phyloP scores from a whole-genome alignment of 805 yeast species.

The Ogataea nakhonphanomensis region DNA sequence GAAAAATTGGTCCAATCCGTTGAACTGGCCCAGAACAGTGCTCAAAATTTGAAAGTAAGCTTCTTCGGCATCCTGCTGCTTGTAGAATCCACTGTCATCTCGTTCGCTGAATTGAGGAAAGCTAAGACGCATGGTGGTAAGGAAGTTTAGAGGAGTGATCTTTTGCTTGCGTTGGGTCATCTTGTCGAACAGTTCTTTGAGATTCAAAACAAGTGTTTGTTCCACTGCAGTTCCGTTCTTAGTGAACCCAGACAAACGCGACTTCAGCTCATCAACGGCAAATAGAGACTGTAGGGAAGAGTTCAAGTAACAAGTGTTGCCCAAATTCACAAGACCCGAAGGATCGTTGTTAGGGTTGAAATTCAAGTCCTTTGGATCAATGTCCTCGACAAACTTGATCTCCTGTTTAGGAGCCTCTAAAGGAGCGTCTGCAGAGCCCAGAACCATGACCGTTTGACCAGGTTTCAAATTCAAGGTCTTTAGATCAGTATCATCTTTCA shows the following conservation, averaged over 20 bases:
- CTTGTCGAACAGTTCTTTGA: constrained; percentile 43
- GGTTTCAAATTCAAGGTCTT: constrained; percentile 53
- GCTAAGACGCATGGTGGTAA: constrained; percentile 58
- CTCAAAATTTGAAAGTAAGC: constrained; percentile 76
- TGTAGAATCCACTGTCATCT: constrained; percentile 64
- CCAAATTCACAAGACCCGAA: constrained; percentile 64
- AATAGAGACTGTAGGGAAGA: constrained; percentile 60
- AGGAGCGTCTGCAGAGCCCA: constrained; percentile 66
- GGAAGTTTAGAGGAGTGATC: constrained; percentile 64
- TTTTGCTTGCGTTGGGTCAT: constrained; percentile 42
- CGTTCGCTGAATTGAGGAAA: constrained; percentile 91
- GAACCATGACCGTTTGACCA: constrained; percentile 73
- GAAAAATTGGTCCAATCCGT: constrained; percentile 56
- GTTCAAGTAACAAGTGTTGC: constrained; percentile 77
- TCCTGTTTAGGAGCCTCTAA: constrained; percentile 46
- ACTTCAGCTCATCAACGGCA: constrained; percentile 41
- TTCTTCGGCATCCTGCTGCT: constrained; percentile 99
- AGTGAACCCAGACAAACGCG: constrained; percentile 27
- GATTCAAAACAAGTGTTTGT: constrained; percentile 28
- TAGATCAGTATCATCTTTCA: constrained; percentile 62
- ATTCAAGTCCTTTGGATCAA: constrained; percentile 29
- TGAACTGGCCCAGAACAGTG: constrained; percentile 45
- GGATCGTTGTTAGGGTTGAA: constrained; percentile 41
- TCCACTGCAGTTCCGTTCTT: constrained; percentile 22
- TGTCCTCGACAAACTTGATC: constrained; percentile 66